These are phyloP conservation scores for Cudoniella acicularis DNA, from an alignment of 495 filamentous ascomycete genomes.

Conservation along the genomic window DNA sequence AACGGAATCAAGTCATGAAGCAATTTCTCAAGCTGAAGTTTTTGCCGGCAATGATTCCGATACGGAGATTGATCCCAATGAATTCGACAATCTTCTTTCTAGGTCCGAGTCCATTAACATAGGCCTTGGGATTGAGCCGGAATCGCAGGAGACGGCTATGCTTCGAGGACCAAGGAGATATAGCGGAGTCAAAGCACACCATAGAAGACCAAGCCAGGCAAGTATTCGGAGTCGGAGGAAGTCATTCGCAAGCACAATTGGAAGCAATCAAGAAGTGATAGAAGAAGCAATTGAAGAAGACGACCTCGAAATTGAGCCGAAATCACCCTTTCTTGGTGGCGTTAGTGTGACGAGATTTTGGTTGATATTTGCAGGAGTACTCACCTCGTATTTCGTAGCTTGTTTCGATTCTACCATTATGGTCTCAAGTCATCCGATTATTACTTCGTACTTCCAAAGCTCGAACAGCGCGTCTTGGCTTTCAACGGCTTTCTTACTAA, in stretches of 20 bases:
- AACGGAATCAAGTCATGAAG: constrained; percentile 2
- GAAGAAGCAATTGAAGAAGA: not conserved
- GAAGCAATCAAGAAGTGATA: constrained; percentile 1
- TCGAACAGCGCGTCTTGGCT: constrained; percentile 79
- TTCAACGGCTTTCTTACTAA: constrained; percentile 75
- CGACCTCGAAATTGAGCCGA: constrained; percentile 5
- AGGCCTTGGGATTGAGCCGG: constrained; percentile 35
- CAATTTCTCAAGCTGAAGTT: not conserved
- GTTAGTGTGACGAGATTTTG: constrained; percentile 47
- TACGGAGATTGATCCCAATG: constrained; percentile 35
- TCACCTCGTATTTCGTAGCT: constrained; percentile 21
- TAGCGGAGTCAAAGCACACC: not conserved
- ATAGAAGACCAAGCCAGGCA: not conserved
- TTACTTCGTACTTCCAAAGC: constrained; percentile 72
- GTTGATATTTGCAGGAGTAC: constrained; percentile 47
- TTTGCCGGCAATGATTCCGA: constrained; percentile 16
- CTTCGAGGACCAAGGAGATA: constrained; percentile 21
- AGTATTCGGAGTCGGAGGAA: constrained; percentile 10
- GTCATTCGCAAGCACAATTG: constrained; percentile 8
- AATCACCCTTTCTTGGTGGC: constrained; percentile 32
- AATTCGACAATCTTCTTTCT: constrained; percentile 38
- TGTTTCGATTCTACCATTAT: constrained; percentile 76
- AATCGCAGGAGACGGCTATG: constrained; percentile 36
- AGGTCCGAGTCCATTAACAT: constrained; percentile 32
- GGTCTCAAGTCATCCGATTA: constrained; percentile 77